Evolutionary conservation across 2,329 filamentous ascomycete genomes (phyloP), one percentile per base, ranked within the genome.

Genomic region (Xylaria sp.): DNA sequence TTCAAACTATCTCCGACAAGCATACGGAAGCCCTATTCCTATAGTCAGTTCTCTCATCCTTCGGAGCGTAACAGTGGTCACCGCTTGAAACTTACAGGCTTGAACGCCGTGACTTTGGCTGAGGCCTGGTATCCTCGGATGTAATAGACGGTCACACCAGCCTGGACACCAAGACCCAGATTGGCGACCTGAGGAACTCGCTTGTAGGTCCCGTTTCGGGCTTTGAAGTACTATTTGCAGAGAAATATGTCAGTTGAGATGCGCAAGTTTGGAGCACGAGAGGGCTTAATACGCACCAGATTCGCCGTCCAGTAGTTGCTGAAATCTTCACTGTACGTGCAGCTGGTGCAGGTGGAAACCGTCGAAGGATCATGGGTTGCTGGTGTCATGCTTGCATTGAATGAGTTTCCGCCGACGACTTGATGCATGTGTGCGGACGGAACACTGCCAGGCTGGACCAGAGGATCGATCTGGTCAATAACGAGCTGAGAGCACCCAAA

Each of bases 401-500:
- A 76, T 18, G 76, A 77, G 72, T 79, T 78, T 31, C 77, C 77
- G 25, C 77, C 77, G 61, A 78, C 75, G 65, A 79, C 69, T 70
- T 78, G 76, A 65, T 78, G 77, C 76, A 78, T 77, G 70, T 78
- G 77, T 15, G 77, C 73, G 34, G 77, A 78, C 7, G 76, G 77
- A 67, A 73, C 68, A 69, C 73, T 77, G 59, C 76, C 76, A 13
- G 76, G 76, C 72, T 78, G 73, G 48, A 77, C 77, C 39, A 78
- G 67, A 10, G 77, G 77, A 65, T 78, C 77, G 62, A 78, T 72
- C 31, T 78, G 77, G 69, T 80, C 78, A 67, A 80, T 76, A 55
- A 76, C 77, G 65, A 80, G 76, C 73, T 79, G 78, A 8, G 78
- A 79, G 74, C 79, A 80, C 39, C 77, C 78, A 64, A 80, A 80